Conservation (phyloP, 768 basidiomycete species). For the Suillus spraguei region DNA sequence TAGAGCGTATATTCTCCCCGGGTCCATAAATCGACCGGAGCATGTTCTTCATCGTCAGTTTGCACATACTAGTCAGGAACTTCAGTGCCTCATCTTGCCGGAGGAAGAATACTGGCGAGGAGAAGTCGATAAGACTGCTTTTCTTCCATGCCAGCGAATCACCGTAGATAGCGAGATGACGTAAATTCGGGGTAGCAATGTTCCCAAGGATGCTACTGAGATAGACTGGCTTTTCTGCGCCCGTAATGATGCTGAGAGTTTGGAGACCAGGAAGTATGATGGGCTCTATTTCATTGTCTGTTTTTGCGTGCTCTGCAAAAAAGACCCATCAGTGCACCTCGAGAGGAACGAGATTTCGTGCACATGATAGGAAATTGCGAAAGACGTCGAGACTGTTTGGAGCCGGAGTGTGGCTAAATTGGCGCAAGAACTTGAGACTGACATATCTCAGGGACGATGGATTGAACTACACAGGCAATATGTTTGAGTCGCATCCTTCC, state of each 20-base stretch:
- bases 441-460: neutral
- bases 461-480: neutral
- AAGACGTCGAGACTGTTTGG: neutral
- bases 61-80: neutral
- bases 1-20: neutral
- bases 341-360: neutral
- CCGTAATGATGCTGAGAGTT: neutral
- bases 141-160: neutral
- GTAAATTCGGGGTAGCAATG: neutral
- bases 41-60: conserved; percentile 3
- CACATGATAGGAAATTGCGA: neutral
- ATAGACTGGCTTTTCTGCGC: neutral
- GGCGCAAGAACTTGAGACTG: neutral
- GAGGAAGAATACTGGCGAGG: conserved; percentile 1
- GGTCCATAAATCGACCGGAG: conserved; percentile 1
- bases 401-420: neutral
- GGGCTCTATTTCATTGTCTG: neutral
- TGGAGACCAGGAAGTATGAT: neutral
- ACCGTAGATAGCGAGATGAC: neutral
- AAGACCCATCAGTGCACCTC: neutral
- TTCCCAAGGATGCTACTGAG: neutral
- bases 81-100: neutral
- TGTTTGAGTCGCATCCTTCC: neutral
- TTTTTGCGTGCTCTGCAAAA: neutral
- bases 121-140: neutral